phyloP scores from a whole-genome alignment of 2,329 filamentous ascomycete species.

The Diaporthe vaccinii region DNA sequence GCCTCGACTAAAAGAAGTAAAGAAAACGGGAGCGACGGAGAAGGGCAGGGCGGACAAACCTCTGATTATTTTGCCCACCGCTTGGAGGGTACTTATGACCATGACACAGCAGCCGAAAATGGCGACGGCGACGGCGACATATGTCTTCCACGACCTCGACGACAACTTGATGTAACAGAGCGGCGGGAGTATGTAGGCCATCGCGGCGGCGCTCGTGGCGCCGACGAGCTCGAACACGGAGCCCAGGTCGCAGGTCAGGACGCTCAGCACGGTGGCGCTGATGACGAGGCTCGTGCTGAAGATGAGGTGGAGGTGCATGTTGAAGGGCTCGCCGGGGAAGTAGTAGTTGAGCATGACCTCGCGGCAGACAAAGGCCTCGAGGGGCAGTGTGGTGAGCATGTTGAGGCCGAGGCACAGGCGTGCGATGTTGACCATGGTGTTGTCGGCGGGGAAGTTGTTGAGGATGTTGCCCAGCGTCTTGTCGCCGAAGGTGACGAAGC shows the following conservation, averaged over 20 bases:
- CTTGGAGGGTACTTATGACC: conserved; percentile 49
- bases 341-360: conserved; percentile 95
- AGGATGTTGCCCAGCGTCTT: conserved; percentile 94
- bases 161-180: conserved; percentile 96
- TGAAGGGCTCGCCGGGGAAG: conserved; percentile 78
- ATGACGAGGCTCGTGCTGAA: conserved; percentile 89
- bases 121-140: conserved; percentile 47
- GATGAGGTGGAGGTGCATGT: conserved; percentile 86
- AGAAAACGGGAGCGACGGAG: neutral
- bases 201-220: conserved; percentile 91
- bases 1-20: too few species aligned
- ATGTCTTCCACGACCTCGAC: conserved; percentile 63
- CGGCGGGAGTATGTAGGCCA: conserved; percentile 96
- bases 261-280: conserved; percentile 79
- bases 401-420: conserved; percentile 96
- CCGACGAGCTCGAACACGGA: conserved; percentile 96
- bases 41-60: conserved; percentile 41
- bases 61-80: conserved; percentile 48
- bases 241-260: conserved; percentile 93
- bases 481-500: conserved; percentile 94
- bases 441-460: conserved; percentile 95
- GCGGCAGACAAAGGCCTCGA: conserved; percentile 97
- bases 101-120: conserved; percentile 49
- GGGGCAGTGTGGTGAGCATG: conserved; percentile 96
- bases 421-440: conserved; percentile 93